Percentiles rank a stretch among this genome's conserved stretches.
Evolutionary conservation across 257 asterid species (phyloP).

Genomic region (Leptodermis oblonga): DNA sequence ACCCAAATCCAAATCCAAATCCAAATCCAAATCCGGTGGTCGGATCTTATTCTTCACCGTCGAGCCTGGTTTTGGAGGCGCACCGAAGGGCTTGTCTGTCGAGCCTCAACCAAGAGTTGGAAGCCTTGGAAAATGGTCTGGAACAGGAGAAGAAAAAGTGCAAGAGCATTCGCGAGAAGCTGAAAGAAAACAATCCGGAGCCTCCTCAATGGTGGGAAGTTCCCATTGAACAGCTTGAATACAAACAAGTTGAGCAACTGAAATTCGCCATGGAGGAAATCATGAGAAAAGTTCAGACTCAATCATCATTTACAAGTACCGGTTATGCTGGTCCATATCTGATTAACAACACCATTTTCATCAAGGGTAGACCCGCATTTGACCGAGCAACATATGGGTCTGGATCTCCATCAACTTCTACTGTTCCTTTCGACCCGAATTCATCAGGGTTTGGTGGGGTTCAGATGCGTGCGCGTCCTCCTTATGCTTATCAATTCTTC

Average conservation of each 20-base stretch:
- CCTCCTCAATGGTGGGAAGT: slow-evolving; percentile 31
- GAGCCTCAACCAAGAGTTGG: slow-evolving; percentile 39
- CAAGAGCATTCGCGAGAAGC: slow-evolving; percentile 21
- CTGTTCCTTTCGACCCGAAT: too few species aligned
- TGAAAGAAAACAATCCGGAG: slow-evolving; percentile 17
- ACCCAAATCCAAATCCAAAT: too few species aligned
- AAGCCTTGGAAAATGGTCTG: slow-evolving; percentile 26
- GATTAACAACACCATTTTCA: background rate
- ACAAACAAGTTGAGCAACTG: slow-evolving; percentile 13
- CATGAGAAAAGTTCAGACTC: background rate
- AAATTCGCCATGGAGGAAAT: slow-evolving; percentile 11
- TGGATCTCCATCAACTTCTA: too few species aligned
- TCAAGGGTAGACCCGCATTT: background rate
- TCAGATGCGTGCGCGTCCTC: background rate
- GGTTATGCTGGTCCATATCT: background rate
- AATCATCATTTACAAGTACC: too few species aligned
- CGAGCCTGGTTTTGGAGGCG: slow-evolving; percentile 38
- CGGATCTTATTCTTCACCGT: too few species aligned
- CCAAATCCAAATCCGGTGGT: too few species aligned
- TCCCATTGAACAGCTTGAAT: slow-evolving; percentile 14
- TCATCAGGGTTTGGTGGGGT: background rate
- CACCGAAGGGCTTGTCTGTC: too few species aligned
- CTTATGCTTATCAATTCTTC: background rate
- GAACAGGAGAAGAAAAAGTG: slow-evolving; percentile 24
- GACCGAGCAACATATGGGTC: background rate